Conservation (phyloP, 805 yeast species). For the Candida caryicola region DNA sequence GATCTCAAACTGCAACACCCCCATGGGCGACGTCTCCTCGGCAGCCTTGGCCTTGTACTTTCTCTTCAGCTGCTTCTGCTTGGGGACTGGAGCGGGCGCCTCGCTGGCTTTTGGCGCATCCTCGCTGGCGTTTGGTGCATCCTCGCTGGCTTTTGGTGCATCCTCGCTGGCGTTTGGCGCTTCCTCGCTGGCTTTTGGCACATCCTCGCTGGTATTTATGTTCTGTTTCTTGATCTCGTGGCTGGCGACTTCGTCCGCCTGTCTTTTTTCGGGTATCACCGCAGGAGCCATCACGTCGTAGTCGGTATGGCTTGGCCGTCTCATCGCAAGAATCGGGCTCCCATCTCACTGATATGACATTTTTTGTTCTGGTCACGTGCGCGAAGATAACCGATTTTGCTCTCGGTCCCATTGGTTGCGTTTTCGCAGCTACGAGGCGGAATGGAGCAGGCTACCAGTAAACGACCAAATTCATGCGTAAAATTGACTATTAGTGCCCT, state of each 20-base stretch:
- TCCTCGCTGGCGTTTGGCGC: neutral
- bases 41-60: conserved; percentile 60
- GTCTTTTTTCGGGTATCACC: neutral
- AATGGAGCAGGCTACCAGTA: too few relatives aligned
- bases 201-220: neutral
- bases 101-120: conserved; percentile 7
- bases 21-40: conserved; percentile 78
- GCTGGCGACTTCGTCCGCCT: neutral
- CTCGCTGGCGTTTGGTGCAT: neutral
- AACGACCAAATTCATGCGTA: too few relatives aligned
- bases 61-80: conserved; percentile 26
- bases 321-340: too few relatives aligned
- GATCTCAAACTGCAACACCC: conserved; percentile 75
- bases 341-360: too few relatives aligned
- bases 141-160: too few relatives aligned
- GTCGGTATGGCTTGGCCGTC: too few relatives aligned
- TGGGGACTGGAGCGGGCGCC: too few relatives aligned
- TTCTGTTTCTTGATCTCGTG: conserved; percentile 6
- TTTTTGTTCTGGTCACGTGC: too few relatives aligned
- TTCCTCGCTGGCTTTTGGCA: conserved; percentile 8
- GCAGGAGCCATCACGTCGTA: neutral
- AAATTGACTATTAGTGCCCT: too few relatives aligned
- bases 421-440: neutral
- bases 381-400: neutral
- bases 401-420: neutral